These are phyloP conservation scores for Monascus purpureus DNA, from an alignment of 495 filamentous ascomycete species.

Conservation along the genomic window DNA sequence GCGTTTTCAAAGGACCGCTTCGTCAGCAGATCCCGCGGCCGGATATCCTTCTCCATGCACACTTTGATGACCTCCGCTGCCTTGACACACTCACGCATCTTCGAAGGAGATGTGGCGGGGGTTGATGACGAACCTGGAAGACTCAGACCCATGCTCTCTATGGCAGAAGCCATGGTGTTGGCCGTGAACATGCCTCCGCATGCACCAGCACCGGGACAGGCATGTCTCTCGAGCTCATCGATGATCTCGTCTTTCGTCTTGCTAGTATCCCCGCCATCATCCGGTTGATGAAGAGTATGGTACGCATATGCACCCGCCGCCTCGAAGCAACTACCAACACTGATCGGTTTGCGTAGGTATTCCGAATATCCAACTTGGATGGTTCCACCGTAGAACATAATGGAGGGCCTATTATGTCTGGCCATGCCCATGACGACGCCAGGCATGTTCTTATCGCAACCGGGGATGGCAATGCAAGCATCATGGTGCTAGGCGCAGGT, in stretches of 20 bases:
- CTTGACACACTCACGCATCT: conserved; percentile 81
- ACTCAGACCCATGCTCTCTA: conserved; percentile 88
- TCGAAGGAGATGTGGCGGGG: conserved; percentile 75
- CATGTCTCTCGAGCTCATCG: conserved; percentile 70
- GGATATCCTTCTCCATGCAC: conserved; percentile 79
- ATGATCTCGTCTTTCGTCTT: conserved; percentile 66
- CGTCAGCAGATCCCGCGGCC: conserved; percentile 71
- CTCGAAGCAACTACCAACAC: conserved; percentile 85
- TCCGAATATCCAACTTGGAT: conserved; percentile 77
- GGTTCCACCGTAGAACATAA: conserved; percentile 82
- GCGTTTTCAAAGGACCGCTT: conserved; percentile 86
- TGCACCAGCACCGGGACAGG: conserved; percentile 85
- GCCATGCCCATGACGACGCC: conserved; percentile 74
- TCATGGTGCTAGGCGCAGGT: conserved; percentile 84
- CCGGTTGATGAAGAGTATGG: conserved; percentile 44
- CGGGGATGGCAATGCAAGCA: conserved; percentile 87
- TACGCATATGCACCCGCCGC: conserved; percentile 79
- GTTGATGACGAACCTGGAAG: conserved; percentile 85
- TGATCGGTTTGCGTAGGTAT: conserved; percentile 66
- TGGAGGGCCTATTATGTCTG: conserved; percentile 76
- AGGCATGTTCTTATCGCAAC: conserved; percentile 99
- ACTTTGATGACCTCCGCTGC: conserved; percentile 74
- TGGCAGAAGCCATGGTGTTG: conserved; percentile 94
- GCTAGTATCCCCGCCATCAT: conserved; percentile 40
- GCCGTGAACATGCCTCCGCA: conserved; percentile 97